These are phyloP conservation scores for Cordyceps farinosa DNA, from an alignment of 2,329 filamentous ascomycete species.

Conservation along the genomic window DNA sequence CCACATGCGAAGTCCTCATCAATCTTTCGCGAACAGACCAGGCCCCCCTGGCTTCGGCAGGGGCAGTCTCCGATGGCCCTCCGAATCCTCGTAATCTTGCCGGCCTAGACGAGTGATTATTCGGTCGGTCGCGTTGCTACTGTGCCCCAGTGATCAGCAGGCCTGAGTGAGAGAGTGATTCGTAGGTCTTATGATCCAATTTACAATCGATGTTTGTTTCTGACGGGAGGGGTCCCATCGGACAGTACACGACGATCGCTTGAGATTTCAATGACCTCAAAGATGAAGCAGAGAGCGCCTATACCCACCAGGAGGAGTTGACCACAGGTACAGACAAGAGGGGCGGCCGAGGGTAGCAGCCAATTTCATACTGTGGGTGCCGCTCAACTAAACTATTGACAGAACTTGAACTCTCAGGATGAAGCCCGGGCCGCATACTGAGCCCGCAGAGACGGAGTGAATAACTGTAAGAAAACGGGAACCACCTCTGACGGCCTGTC, in stretches of 20 bases:
- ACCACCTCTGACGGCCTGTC: background rate
- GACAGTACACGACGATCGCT: background rate
- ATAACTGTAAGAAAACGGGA: background rate
- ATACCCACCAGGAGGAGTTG: no score
- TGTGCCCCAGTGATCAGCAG: background rate
- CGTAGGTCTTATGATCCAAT: background rate
- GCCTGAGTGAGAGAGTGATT: background rate
- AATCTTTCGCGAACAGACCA: background rate
- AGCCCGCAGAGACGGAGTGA: background rate
- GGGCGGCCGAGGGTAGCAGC: background rate
- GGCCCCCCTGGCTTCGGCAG: background rate
- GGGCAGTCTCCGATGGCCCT: background rate
- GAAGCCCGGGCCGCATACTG: background rate
- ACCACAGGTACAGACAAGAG: background rate
- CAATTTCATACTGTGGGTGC: background rate
- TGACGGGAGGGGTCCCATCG: background rate
- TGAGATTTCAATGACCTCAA: no score
- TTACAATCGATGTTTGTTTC: background rate
- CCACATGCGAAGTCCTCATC: background rate
- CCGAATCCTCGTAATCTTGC: background rate
- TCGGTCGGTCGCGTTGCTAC: background rate
- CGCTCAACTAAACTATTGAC: background rate
- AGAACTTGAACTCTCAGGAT: background rate
- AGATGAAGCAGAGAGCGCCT: no score
- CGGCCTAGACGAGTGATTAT: background rate